Conservation (phyloP, 2,329 filamentous ascomycete genomes). For the Xylaria sp. region DNA sequence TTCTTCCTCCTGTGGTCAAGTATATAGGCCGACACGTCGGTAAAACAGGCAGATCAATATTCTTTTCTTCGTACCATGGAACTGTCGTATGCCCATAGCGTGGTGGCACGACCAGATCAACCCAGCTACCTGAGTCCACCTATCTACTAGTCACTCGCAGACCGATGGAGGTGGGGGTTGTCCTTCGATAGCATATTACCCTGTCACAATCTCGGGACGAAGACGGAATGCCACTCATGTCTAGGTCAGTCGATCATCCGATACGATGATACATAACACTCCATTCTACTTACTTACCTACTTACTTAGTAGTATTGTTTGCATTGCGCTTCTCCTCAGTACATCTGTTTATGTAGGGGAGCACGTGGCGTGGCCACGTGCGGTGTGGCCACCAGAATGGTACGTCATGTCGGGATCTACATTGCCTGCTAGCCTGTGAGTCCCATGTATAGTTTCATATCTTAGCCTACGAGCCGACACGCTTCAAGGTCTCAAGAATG, state of each 20-base stretch:
- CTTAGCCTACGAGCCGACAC: slow-evolving; percentile 5
- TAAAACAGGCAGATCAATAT: neutral
- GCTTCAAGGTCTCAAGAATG: neutral
- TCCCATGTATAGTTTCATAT: slow-evolving; percentile 25
- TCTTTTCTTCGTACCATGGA: neutral
- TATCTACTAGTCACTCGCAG: neutral
- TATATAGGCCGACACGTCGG: neutral
- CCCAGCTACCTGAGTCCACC: neutral
- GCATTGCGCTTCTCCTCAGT: neutral
- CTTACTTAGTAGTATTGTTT: no score
- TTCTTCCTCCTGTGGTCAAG: neutral
- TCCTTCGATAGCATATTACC: neutral
- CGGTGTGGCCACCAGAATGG: slow-evolving; percentile 18
- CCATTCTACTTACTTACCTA: neutral
- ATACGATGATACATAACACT: slow-evolving; percentile 2
- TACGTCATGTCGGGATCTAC: slow-evolving; percentile 18
- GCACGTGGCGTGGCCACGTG: slow-evolving; percentile 32
- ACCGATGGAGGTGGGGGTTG: neutral
- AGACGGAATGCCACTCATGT: neutral
- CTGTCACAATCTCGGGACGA: neutral
- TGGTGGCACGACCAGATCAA: neutral
- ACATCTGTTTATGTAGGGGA: slow-evolving; percentile 2
- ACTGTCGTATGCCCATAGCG: neutral
- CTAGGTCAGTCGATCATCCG: neutral
- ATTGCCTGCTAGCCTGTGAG: slow-evolving; percentile 5